Base-by-base conservation (phyloP, 1,284 basidiomycete genomes). In the Sanguinoderma infundibulare region DNA sequence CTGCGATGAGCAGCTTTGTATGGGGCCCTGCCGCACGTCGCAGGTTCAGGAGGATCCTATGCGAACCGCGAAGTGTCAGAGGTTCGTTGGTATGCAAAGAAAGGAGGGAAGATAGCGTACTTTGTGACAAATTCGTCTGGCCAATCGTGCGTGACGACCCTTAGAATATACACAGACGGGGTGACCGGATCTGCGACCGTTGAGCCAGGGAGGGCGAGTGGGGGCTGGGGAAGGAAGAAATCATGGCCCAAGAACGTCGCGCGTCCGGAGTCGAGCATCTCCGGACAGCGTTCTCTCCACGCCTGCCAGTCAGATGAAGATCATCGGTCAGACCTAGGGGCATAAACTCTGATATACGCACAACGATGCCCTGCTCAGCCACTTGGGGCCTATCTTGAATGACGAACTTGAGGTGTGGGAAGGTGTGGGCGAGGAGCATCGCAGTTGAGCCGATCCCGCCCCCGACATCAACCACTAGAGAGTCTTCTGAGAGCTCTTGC, bases 101-200 rank as follows among this genome's bases (percentile, higher is more conserved):
- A 3, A 12, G 42, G 30, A 14, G 8, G 4, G 22, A 15, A 14
- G 5, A 12, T 8, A 6, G 22, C 69, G 34, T 60, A 73, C 73
- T 69, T 67, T 0, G 66, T 72, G 8, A 86, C 89, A 66, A 81
- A 82, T 3, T 77, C 77, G 65, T 91, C 86, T 0, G 90, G 86
- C 90, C 90, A 92, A 69, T 92, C 90, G 66, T 91, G 90, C 22
- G 89, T 78, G 52, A 91, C 81, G 9, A 88, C 87, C 20, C 89
- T 84, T 49, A 92, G 78, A 22, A 91, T 75, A 71, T 87, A 91
- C 24, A 91, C 82, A 0, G 87, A 81, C 5, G 88, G 75, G 20
- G 60, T 50, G 5, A 20, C 32, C 47, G 47, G 61, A 7, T 50
- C 35, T 2, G 56, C 39, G 47, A 26, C n/a, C 3, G 15, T 3